A percentile compares a stretch with the other conserved stretches of the same genome.
Conservation (phyloP, 2,329 filamentous ascomycete genomes). For the Hypocreales sp. region DNA sequence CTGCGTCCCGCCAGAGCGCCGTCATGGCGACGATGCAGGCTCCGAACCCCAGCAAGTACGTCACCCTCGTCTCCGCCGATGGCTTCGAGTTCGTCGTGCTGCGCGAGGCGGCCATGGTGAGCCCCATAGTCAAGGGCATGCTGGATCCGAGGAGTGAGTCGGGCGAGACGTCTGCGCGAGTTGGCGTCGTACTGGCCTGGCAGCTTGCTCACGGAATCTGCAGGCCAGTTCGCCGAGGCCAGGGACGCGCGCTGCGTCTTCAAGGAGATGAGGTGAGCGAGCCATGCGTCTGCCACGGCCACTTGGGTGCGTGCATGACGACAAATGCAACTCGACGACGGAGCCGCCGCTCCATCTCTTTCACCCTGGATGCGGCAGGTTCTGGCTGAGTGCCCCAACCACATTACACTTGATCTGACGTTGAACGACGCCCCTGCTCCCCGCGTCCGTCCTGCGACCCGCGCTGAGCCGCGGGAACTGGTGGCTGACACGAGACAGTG, state of each 20-base stretch:
- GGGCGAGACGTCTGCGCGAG: too few species aligned
- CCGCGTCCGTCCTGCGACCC: constrained; percentile 4
- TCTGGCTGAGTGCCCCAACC: constrained; percentile 32
- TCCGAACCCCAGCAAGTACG: constrained; percentile 41
- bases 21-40: constrained; percentile 9
- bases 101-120: constrained; percentile 53
- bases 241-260: constrained; percentile 49
- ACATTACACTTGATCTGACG: constrained; percentile 51
- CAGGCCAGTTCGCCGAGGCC: constrained; percentile 51
- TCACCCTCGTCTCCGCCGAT: constrained; percentile 63
- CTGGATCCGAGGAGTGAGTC: constrained; percentile 49
- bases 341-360: constrained; percentile 19
- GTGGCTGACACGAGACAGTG: constrained; percentile 28
- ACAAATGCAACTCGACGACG: constrained; percentile 20
- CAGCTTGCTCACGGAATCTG: constrained; percentile 6
- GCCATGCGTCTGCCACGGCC: neutral
- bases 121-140: constrained; percentile 60
- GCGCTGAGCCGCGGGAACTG: constrained; percentile 2
- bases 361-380: constrained; percentile 13
- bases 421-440: too few species aligned
- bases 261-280: constrained; percentile 55
- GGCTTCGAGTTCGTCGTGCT: constrained; percentile 64
- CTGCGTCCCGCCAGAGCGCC: neutral
- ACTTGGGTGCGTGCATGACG: constrained; percentile 13
- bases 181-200: too few species aligned